These are phyloP conservation scores for Boletus eberwhitei DNA, from an alignment of 768 basidiomycete species.

Conservation along the genomic window DNA sequence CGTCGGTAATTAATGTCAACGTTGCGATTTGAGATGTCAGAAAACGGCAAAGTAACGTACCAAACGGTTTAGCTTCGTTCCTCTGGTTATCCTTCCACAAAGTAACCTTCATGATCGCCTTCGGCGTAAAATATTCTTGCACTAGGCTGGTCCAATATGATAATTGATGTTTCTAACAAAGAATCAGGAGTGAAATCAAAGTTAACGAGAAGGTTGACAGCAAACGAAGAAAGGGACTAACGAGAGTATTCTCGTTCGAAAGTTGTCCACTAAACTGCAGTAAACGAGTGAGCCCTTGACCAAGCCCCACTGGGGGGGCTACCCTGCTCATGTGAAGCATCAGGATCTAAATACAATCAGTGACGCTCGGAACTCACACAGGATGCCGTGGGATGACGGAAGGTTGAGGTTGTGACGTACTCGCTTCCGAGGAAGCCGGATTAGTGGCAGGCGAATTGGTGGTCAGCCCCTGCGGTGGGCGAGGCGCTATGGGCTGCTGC, in stretches of 20 bases:
- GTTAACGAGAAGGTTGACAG: neutral
- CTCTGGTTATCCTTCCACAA: conserved; percentile 85
- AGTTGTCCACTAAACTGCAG: conserved; percentile 70
- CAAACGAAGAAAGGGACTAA: conserved; percentile 13
- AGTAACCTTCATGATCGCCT: conserved; percentile 73
- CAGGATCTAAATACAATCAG: conserved; percentile 6
- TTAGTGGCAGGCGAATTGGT: conserved; percentile 24
- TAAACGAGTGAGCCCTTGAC: conserved; percentile 63
- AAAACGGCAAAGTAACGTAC: conserved; percentile 40
- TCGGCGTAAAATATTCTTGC: conserved; percentile 65
- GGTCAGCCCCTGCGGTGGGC: conserved; percentile 31
- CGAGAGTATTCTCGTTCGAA: conserved; percentile 51
- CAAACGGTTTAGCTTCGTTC: conserved; percentile 80
- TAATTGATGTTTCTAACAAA: conserved; percentile 54
- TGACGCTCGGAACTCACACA: conserved; percentile 26
- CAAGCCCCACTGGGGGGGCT: conserved; percentile 42
- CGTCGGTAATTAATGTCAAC: conserved; percentile 8
- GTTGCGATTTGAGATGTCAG: conserved; percentile 2
- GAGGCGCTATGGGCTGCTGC: conserved; percentile 37
- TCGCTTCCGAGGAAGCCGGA: conserved; percentile 26
- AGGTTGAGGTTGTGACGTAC: conserved; percentile 33
- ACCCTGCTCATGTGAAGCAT: conserved; percentile 26
- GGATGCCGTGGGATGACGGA: conserved; percentile 27
- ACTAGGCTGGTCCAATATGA: conserved; percentile 67
- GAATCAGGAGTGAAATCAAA: neutral